Percentiles rank a stretch among this genome's conserved stretches.
Conservation (phyloP, 441 rosid genomes). For the Populus hybrid region DNA sequence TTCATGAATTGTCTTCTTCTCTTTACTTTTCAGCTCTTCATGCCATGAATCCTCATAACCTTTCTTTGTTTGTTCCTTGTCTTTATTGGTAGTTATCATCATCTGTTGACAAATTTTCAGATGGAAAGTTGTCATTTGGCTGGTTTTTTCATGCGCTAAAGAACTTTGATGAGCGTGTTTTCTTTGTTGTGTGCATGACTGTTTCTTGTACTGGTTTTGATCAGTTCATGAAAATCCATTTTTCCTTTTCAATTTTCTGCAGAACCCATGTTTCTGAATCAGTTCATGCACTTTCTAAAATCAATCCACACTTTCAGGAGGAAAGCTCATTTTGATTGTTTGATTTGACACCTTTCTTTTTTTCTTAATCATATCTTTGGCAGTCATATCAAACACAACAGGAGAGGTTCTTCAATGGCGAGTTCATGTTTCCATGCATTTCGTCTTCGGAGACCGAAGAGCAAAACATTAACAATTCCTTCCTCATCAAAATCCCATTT, state of each 20-base stretch:
- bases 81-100: neutral
- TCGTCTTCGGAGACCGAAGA: conserved; percentile 53
- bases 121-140: neutral
- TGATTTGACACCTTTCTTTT: conserved; percentile 21
- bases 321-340: conserved; percentile 45
- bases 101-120: neutral
- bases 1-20: neutral
- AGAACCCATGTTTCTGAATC: conserved; percentile 83
- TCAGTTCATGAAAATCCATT: conserved; percentile 49
- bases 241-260: neutral
- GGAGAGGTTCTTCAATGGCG: conserved; percentile 38
- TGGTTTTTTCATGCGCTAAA: neutral
- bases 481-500: conserved; percentile 50
- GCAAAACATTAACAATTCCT: conserved; percentile 41
- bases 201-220: conserved; percentile 12
- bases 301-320: conserved; percentile 91
- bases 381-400: neutral
- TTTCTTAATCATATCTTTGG: neutral
- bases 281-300: conserved; percentile 91
- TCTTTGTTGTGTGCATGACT: conserved; percentile 11
- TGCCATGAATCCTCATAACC: neutral
- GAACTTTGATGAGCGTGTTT: neutral
- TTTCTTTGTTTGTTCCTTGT: neutral
- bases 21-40: neutral
- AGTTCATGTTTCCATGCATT: conserved; percentile 69